Percentiles rank a stretch among this genome's conserved stretches.
phyloP scores from a whole-genome alignment of 192 early-diverging fungal genomes.

The Coemansia sp. region DNA sequence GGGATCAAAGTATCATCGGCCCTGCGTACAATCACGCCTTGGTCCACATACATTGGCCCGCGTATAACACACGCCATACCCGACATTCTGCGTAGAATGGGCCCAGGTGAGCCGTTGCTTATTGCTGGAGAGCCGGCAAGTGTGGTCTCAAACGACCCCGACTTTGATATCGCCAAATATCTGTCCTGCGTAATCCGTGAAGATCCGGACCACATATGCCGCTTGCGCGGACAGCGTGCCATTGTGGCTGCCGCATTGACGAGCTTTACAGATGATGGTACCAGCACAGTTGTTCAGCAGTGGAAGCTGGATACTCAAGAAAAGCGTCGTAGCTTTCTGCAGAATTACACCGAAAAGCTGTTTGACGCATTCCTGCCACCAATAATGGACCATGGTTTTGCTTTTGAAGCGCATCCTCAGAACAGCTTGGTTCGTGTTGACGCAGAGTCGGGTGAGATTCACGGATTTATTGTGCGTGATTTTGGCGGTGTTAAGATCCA shows the following conservation, averaged over 20 bases:
- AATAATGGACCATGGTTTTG: constrained; percentile 61
- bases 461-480: constrained; percentile 66
- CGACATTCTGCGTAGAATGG: constrained; percentile 38
- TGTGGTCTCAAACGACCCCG: constrained; percentile 47
- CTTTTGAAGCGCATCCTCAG: constrained; percentile 68
- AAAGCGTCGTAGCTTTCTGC: constrained; percentile 54
- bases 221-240: constrained; percentile 44
- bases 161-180: constrained; percentile 66
- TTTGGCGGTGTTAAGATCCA: constrained; percentile 70
- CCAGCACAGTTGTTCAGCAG: constrained; percentile 44
- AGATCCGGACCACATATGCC: constrained; percentile 46
- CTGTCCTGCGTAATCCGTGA: constrained; percentile 61
- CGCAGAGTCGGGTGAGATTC: constrained; percentile 48
- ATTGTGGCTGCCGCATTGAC: constrained; percentile 62
- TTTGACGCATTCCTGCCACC: constrained; percentile 65
- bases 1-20: constrained; percentile 66
- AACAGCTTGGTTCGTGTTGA: constrained; percentile 63
- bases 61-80: constrained; percentile 56
- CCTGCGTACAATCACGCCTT: constrained; percentile 67
- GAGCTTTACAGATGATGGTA: constrained; percentile 45
- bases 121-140: constrained; percentile 61
- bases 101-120: constrained; percentile 37
- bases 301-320: constrained; percentile 52
- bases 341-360: constrained; percentile 49
- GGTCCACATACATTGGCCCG: constrained; percentile 60